Base-by-base conservation (phyloP, 1,284 basidiomycete genomes). In the Anthracocystis setariae region DNA sequence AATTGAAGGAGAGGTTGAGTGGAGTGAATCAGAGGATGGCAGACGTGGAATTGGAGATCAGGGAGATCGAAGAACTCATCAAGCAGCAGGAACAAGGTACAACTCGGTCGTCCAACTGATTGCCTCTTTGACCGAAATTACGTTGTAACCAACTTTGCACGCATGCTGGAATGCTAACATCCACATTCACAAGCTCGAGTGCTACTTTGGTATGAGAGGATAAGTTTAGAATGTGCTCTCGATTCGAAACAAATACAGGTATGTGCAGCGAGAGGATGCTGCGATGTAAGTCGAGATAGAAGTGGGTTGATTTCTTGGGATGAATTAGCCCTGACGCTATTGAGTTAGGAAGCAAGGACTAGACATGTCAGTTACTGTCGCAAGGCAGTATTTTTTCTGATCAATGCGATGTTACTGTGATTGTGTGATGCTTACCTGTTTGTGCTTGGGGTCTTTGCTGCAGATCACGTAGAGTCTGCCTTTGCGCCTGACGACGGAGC, bases 391-490 rank as follows among this genome's bases (percentile, higher is more conserved):
- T 13, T 9, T 25, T n/a, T 23, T 25, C 10, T 42, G 8, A 9
- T 18, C 15, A 8, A 5, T 40, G n/a, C 20, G 24, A 8, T 10
- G 21, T 2, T 10, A n/a, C 12, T 29, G 7, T 29, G 29, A 7
- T 29, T 29, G 29, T 29, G 29, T 7, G 7, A 12, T 5, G 85
- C 89, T 64, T 73, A 94, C 95, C 90, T 98, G 95, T 84, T 98
- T 98, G 84, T 98, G 95, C 84, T 96, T 97, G 5, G 94, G 92
- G 81, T 98, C 93, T 83, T 92, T 93, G 20, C 89, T 89, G 85
- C 95, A 98, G 43, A 97, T 89, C 43, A 98, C 90, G 85, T 95
- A 97, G 43, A 98, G 88, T 76, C 92, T 88, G 46, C 94, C 94
- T 83, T 98, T 95, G 78, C 95, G 84, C 48, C 79, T 66, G 2